These are phyloP conservation scores for Annulohypoxylon moriforme DNA, from an alignment of 495 filamentous ascomycete genomes.

Conservation along the genomic window DNA sequence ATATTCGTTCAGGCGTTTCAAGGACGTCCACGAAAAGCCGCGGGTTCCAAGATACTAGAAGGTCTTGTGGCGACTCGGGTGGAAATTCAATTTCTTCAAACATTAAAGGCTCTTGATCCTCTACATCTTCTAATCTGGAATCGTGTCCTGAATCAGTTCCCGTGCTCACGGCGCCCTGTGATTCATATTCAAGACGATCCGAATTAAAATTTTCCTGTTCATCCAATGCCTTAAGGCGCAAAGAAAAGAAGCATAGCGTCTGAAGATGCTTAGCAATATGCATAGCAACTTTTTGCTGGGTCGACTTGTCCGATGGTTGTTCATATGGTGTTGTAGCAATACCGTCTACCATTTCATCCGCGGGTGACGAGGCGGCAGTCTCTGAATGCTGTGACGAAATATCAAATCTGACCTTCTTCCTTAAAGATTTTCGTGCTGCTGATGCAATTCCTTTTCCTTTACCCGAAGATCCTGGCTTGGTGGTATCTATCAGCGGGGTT, in stretches of 20 bases:
- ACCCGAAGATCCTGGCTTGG: too few relatives aligned
- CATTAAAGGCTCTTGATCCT: neutral
- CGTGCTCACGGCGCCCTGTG: neutral
- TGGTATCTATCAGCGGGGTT: too few relatives aligned
- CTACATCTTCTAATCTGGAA: neutral
- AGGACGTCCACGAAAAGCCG: neutral
- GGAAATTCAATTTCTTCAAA: too few relatives aligned
- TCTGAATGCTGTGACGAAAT: neutral
- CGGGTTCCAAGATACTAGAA: neutral
- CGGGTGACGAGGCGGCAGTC: neutral
- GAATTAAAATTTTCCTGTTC: neutral
- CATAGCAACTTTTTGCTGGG: neutral
- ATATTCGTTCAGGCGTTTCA: neutral
- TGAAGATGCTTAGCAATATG: neutral
- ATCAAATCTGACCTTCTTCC: neutral
- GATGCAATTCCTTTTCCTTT: neutral
- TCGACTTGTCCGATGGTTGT: neutral
- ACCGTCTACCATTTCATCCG: neutral
- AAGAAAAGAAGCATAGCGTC: neutral
- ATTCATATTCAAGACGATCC: neutral
- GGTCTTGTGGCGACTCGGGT: neutral
- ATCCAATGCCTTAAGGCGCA: neutral
- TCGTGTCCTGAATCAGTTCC: neutral
- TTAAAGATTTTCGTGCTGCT: neutral
- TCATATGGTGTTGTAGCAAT: neutral